phyloP scores from a whole-genome alignment of 129 eudicot genomes.

The Smallanthus sonchifolius region DNA sequence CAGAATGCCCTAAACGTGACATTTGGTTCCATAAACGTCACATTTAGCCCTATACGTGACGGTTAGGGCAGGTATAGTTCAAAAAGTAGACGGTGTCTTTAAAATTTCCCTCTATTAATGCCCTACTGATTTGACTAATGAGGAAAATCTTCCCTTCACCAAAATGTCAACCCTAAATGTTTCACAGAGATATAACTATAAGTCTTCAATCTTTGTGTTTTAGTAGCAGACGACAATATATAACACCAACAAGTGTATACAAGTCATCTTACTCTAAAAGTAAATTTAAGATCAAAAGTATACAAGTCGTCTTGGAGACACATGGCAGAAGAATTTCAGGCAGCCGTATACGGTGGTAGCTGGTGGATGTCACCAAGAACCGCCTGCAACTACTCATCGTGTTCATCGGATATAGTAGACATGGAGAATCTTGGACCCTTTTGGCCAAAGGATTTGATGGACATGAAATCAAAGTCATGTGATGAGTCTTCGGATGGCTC shows the following conservation, averaged over 20 bases:
- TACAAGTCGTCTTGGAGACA: neutral
- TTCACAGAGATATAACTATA: neutral
- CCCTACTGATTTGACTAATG: slow-evolving; percentile 31
- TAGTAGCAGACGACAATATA: slow-evolving; percentile 23
- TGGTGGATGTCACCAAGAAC: slow-evolving; percentile 28
- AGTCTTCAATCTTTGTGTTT: slow-evolving; percentile 19
- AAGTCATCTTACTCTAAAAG: neutral
- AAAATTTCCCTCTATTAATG: too few relatives aligned
- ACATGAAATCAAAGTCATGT: slow-evolving; percentile 20
- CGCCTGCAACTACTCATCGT: slow-evolving; percentile 10
- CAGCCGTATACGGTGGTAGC: slow-evolving; percentile 16
- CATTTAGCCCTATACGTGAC: too few relatives aligned
- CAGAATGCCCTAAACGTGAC: too few relatives aligned
- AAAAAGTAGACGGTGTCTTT: too few relatives aligned
- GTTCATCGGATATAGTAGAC: slow-evolving; percentile 16
- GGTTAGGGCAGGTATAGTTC: too few relatives aligned
- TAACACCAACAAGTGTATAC: slow-evolving; percentile 13
- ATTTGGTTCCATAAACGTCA: too few relatives aligned
- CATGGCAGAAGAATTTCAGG: slow-evolving; percentile 32
- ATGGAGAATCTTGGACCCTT: slow-evolving; percentile 22
- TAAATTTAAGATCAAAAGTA: neutral
- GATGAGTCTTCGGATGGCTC: slow-evolving; percentile 20
- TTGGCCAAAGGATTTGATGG: slow-evolving; percentile 18
- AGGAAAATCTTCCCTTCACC: slow-evolving; percentile 5
- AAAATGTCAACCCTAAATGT: slow-evolving; percentile 23